A percentile compares a stretch with the other conserved stretches of the same genome.
Evolutionary conservation across 1,284 basidiomycete species (phyloP).

Genomic region (Pseudozyma tsukubaensis): DNA sequence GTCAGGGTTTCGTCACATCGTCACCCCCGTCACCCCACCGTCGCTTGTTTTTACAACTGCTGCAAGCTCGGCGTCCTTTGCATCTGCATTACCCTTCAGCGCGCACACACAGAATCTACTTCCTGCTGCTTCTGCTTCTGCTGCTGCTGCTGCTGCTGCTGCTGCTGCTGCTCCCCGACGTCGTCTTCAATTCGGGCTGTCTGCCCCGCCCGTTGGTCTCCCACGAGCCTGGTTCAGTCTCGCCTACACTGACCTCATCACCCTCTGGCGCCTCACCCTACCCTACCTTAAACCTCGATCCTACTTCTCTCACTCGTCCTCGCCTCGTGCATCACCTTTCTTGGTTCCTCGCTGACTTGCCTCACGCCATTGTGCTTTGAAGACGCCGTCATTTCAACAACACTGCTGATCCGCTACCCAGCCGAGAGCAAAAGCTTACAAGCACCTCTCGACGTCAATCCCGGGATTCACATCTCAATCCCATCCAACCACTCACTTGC

Average conservation of each 20-base stretch:
- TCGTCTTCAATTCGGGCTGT: not conserved
- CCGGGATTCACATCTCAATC: not conserved
- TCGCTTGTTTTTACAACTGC: not conserved
- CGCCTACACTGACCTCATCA: conserved; percentile 26
- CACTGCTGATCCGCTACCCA: not conserved
- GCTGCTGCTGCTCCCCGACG: conserved; percentile 9
- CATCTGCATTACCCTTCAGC: not conserved
- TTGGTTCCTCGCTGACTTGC: conserved; percentile 5
- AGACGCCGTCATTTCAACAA: conserved; percentile 7
- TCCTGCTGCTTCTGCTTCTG: not conserved
- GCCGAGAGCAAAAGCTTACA: conserved; percentile 22
- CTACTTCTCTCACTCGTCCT: not conserved
- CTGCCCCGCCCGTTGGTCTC: not conserved
- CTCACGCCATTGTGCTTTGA: conserved; percentile 9
- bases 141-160: no score
- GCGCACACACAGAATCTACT: not conserved
- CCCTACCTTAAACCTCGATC: not conserved
- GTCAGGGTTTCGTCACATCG: conserved; percentile 21
- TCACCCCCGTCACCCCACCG: conserved; percentile 4
- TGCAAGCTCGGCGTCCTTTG: conserved; percentile 3
- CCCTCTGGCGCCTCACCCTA: conserved; percentile 6
- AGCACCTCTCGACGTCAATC: conserved; percentile 28
- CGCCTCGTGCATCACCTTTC: conserved; percentile 3
- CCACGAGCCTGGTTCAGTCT: conserved; percentile 2
- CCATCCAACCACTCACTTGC: not conserved